These are phyloP conservation scores for Boletus sensibilis DNA, from an alignment of 768 basidiomycete species.

Conservation along the genomic window DNA sequence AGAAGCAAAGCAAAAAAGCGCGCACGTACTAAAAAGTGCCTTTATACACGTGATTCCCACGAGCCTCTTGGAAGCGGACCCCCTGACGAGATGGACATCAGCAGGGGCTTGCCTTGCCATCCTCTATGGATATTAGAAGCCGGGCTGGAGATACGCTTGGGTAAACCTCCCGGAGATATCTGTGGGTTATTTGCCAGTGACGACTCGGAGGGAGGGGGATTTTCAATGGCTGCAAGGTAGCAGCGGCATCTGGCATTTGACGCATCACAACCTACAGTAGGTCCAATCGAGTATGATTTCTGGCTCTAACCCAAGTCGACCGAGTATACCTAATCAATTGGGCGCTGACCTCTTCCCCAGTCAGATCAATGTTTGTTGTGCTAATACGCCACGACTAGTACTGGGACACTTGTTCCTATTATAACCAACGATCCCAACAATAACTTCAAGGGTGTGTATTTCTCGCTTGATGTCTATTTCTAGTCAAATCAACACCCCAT, in stretches of 20 bases:
- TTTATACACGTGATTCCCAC: conserved; percentile 11
- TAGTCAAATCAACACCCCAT: background rate
- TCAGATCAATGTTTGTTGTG: background rate
- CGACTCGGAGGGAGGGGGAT: background rate
- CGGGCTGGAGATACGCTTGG: background rate
- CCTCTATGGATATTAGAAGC: background rate
- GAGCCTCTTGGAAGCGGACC: background rate
- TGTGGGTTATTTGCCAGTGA: background rate
- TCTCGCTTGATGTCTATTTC: background rate
- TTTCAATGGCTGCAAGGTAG: background rate
- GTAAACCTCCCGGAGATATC: background rate
- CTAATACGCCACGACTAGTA: too few relatives aligned
- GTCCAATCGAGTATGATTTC: background rate
- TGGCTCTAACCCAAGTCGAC: background rate
- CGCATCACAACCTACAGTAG: background rate
- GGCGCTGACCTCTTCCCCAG: background rate
- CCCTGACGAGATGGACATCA: too few relatives aligned
- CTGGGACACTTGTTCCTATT: too few relatives aligned
- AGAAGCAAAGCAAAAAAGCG: background rate
- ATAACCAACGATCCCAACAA: background rate
- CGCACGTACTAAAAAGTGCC: background rate
- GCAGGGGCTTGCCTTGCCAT: too few relatives aligned
- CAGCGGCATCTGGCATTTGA: background rate
- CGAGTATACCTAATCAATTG: background rate
- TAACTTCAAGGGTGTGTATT: background rate